Evolutionary conservation across 257 asterid genomes (phyloP), one percentile per base, ranked within the genome.

Genomic region (Ophiorrhiza pumila): DNA sequence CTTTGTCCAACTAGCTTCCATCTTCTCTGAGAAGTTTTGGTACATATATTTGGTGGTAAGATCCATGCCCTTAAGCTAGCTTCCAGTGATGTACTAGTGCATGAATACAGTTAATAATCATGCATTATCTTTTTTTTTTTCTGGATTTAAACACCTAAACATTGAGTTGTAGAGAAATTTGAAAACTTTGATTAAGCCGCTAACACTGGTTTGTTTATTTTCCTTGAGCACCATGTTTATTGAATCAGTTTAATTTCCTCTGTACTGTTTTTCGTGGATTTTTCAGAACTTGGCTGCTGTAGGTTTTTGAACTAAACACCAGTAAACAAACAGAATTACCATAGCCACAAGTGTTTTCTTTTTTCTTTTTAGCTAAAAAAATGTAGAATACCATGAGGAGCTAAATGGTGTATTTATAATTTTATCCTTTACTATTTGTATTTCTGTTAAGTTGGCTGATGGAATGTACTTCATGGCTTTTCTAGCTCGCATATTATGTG

Each of bases 11-110:
- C 85, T 95, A 70, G 77, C 90, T 55, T 86, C 98, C 80, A 85
- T 91, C 79, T 76, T 95, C 75, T 95, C 97, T 15, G 97, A 82
- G 70, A 92, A 87, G 80, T 90, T 91, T 81, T 90, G 97, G 96
- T 90, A 84, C 83, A 79, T 83, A 74, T 95, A 90, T 82, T 80
- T 91, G 80, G 97, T 91, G 92, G 99, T 95, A 83, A 81, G 97
- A 29, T 65, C 45, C 29, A 10, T 15, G 14, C 25, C 34, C 39
- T 52, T 27, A 22, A 31, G 22, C 34, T 68, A 2, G 17, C 7
- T 34, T 37, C n/a, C 2, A 20, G 35, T n/a, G 25, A 53, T 69
- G 50, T n/a, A 31, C 13, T 4, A 49, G 3, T 31, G 46, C 29
- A 11, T 35, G 59, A 18, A 31, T 69, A 13, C 43, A 12, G 47